Percentiles rank a stretch among this genome's conserved stretches.
phyloP scores from a whole-genome alignment of 2,329 filamentous ascomycete genomes.

The Pseudocercospora fuligena region DNA sequence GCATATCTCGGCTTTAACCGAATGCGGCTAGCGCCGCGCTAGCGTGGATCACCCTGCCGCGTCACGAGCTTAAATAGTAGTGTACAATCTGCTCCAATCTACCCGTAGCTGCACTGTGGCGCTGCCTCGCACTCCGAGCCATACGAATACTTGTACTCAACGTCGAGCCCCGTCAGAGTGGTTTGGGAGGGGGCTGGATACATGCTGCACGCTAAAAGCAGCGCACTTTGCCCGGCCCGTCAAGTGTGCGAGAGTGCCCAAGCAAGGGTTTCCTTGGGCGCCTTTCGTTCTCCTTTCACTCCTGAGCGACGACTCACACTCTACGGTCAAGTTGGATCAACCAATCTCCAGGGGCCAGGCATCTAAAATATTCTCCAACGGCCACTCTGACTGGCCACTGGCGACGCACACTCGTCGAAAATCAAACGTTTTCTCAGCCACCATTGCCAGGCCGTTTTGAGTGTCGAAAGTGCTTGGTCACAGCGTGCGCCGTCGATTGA shows the following conservation, averaged over 20 bases:
- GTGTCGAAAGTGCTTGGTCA: not conserved
- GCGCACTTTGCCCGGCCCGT: not conserved
- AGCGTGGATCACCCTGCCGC: no score
- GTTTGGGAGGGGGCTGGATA: not conserved
- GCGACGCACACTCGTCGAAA: not conserved
- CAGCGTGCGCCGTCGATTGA: not conserved
- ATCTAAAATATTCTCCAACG: not conserved
- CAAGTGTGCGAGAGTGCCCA: not conserved
- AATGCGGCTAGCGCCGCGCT: no score
- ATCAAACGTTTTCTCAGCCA: constrained; percentile 7
- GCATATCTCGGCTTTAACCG: no score
- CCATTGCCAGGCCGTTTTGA: not conserved
- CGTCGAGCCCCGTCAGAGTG: not conserved
- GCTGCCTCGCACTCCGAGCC: not conserved
- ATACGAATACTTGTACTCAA: not conserved
- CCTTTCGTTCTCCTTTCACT: not conserved
- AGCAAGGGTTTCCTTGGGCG: not conserved
- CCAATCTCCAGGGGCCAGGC: constrained; percentile 9
- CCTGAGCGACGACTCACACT: not conserved
- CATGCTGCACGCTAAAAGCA: not conserved
- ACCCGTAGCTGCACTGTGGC: not conserved
- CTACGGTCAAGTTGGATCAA: not conserved
- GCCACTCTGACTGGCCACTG: not conserved
- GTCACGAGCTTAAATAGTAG: no score
- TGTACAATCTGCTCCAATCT: not conserved